Evolutionary conservation across 2,329 filamentous ascomycete genomes (phyloP).

Genomic region (Fusarium foetens): DNA sequence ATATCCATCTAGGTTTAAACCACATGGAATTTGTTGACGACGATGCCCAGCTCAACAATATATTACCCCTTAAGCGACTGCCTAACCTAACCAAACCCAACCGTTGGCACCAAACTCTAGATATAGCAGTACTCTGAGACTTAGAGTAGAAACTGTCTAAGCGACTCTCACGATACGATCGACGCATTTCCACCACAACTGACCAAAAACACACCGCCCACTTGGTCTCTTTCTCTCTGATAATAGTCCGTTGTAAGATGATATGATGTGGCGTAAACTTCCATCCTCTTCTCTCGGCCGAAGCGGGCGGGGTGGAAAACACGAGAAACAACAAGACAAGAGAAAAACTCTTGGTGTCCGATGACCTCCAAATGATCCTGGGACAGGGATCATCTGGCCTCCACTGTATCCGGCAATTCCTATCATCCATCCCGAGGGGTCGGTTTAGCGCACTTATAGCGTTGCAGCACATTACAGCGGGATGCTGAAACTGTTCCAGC

Average conservation of each 20-base stretch:
- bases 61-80: background rate
- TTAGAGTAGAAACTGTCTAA: background rate
- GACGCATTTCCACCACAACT: background rate
- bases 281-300: constrained; percentile 15
- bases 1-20: background rate
- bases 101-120: constrained; percentile 6
- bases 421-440: constrained; percentile 29
- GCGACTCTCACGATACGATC: constrained; percentile 25
- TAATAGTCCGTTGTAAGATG: constrained; percentile 20
- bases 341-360: constrained; percentile 35
- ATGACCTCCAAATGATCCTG: constrained; percentile 39
- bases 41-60: constrained; percentile 24
- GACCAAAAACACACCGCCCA: constrained; percentile 26
- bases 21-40: constrained; percentile 14
- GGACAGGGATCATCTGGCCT: constrained; percentile 17
- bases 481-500: constrained; percentile 39
- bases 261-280: constrained; percentile 39
- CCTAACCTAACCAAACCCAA: constrained; percentile 3
- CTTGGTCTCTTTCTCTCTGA: background rate
- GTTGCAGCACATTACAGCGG: constrained; percentile 7
- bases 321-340: constrained; percentile 4
- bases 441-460: constrained; percentile 28
- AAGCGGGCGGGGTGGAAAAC: constrained; percentile 34
- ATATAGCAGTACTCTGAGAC: background rate
- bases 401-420: constrained; percentile 13